Conservation (phyloP, 768 basidiomycete species). For the Clitopilus hobsonii region DNA sequence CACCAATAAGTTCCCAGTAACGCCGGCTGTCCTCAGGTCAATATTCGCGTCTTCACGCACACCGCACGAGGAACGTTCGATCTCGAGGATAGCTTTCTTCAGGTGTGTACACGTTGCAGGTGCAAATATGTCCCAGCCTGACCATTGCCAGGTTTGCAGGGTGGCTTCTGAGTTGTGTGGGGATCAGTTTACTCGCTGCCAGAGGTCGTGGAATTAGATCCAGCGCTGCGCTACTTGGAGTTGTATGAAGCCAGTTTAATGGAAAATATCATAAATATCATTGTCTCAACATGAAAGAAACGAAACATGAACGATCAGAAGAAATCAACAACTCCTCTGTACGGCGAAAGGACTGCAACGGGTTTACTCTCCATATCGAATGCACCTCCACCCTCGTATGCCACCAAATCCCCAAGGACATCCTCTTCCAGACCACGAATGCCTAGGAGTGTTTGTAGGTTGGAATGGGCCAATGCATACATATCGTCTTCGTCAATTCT, state of each 20-base stretch:
- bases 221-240: conserved; percentile 64
- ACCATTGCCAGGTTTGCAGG: conserved; percentile 60
- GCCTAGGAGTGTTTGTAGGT: conserved; percentile 36
- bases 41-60: conserved; percentile 87
- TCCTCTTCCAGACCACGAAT: conserved; percentile 35
- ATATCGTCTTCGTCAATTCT: conserved; percentile 35
- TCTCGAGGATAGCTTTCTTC: conserved; percentile 85
- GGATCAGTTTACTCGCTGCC: conserved; percentile 71
- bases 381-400: conserved; percentile 52
- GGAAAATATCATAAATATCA: conserved; percentile 18
- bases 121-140: conserved; percentile 2
- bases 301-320: conserved; percentile 21
- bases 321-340: conserved; percentile 47
- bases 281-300: conserved; percentile 4
- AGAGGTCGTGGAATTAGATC: conserved; percentile 64
- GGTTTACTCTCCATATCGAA: conserved; percentile 53
- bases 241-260: conserved; percentile 32
- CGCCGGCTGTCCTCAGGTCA: conserved; percentile 73
- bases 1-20: conserved; percentile 70
- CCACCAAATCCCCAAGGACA: conserved; percentile 51
- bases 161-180: conserved; percentile 77
- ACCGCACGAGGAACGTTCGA: conserved; percentile 74
- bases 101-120: conserved; percentile 38
- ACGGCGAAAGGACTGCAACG: conserved; percentile 51
- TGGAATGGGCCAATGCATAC: conserved; percentile 39